Evolutionary conservation across 108 stramenopile species (phyloP).

Genomic region (Cyclotella baltica): DNA sequence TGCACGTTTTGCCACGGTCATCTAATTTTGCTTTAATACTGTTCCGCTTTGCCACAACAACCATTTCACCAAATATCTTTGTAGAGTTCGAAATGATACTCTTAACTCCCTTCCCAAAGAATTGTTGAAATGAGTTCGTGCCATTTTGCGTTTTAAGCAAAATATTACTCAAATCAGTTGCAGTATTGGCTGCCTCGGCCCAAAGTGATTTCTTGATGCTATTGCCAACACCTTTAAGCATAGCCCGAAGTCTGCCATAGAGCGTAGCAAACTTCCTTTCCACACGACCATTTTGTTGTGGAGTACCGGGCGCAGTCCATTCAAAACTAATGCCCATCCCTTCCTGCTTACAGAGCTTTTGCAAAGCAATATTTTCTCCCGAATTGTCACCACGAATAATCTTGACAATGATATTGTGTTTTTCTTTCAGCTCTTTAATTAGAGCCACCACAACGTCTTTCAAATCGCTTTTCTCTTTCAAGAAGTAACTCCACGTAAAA

Average conservation of each 20-base stretch:
- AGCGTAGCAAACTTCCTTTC: constrained; percentile 16
- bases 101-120: constrained; percentile 15
- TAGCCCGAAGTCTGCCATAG: constrained; percentile 8
- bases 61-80: constrained; percentile 13
- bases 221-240: background rate
- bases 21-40: background rate
- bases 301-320: constrained; percentile 18
- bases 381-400: constrained; percentile 23
- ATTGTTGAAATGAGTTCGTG: constrained; percentile 5
- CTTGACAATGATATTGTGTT: constrained; percentile 3
- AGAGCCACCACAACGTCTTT: background rate
- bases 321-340: constrained; percentile 20
- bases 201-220: background rate
- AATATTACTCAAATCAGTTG: background rate
- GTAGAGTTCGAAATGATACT: background rate
- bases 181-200: constrained; percentile 20
- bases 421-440: constrained; percentile 8
- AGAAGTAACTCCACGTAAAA: constrained; percentile 15
- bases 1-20: background rate
- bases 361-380: constrained; percentile 18
- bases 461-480: constrained; percentile 9
- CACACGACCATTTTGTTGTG: constrained; percentile 26
- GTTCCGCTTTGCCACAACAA: background rate
- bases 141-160: background rate
- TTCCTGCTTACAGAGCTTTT: constrained; percentile 10